These are phyloP conservation scores for Ensete glaucum DNA, from an alignment of 176 grass and related monocot species.

Conservation along the genomic window DNA sequence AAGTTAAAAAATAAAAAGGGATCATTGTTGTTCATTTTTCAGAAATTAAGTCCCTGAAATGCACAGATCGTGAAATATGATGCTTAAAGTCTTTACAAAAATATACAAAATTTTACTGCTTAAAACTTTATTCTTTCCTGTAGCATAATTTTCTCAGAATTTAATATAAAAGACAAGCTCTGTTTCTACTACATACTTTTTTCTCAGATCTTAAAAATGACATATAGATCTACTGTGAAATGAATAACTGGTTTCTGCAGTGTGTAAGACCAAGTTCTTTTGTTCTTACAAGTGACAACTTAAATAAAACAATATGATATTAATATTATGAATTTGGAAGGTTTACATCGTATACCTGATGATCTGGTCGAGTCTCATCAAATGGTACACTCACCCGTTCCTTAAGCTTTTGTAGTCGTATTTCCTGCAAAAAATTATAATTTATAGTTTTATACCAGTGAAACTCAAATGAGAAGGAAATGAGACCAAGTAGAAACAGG, in stretches of 20 bases:
- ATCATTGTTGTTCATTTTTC: background rate
- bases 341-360: slow-evolving; percentile 31
- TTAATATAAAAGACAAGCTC: background rate
- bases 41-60: background rate
- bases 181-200: background rate
- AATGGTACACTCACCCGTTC: slow-evolving; percentile 77
- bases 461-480: too few species aligned
- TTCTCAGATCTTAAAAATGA: background rate
- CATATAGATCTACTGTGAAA: background rate
- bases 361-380: slow-evolving; percentile 62
- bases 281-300: background rate
- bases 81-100: background rate
- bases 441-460: background rate
- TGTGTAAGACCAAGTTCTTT: background rate
- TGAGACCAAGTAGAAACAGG: background rate
- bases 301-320: background rate
- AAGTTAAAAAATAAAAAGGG: background rate
- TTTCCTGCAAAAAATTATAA: slow-evolving; percentile 48
- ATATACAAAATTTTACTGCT: background rate
- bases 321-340: background rate
- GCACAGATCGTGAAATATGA: background rate
- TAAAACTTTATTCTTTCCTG: background rate
- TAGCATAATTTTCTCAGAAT: background rate
- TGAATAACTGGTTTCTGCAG: background rate
- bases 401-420: slow-evolving; percentile 58